These are phyloP conservation scores for Cyberlindnera mrakii DNA, from an alignment of 805 yeast genomes.

Conservation along the genomic window DNA sequence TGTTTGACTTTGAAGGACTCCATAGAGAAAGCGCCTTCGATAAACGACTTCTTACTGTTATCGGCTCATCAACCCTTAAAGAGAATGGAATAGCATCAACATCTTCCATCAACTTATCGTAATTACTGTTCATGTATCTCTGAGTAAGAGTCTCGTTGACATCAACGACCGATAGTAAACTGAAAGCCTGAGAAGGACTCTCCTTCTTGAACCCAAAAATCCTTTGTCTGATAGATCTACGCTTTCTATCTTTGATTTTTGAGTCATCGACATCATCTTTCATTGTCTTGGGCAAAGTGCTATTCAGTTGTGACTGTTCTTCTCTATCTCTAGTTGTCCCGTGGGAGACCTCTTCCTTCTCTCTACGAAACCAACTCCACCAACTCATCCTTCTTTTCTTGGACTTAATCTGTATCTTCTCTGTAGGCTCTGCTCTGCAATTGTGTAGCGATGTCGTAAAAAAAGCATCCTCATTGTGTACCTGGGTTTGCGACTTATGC, in stretches of 20 bases:
- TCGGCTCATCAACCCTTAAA: conserved; percentile 10
- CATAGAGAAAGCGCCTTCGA: conserved; percentile 9
- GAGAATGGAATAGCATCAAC: conserved; percentile 22
- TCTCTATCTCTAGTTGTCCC: background rate
- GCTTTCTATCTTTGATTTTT: background rate
- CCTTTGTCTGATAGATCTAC: conserved; percentile 6
- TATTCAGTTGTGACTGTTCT: background rate
- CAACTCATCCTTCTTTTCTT: background rate
- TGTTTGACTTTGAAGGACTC: conserved; percentile 13
- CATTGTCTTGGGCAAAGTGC: no score
- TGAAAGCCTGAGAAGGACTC: background rate
- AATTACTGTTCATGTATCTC: conserved; percentile 17
- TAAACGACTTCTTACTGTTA: conserved; percentile 5
- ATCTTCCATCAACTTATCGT: conserved; percentile 18
- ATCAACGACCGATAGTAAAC: background rate
- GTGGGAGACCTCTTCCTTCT: background rate
- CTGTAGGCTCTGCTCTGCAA: no score
- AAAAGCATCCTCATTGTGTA: no score
- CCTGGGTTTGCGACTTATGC: no score
- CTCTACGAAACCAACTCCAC: no score
- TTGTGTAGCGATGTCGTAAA: no score
- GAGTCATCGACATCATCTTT: no score
- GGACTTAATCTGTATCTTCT: no score
- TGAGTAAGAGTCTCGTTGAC: conserved; percentile 22
- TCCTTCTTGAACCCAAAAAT: conserved; percentile 3